Base-by-base conservation (phyloP, 2,329 filamentous ascomycete genomes). In the Cytospora piceicola region DNA sequence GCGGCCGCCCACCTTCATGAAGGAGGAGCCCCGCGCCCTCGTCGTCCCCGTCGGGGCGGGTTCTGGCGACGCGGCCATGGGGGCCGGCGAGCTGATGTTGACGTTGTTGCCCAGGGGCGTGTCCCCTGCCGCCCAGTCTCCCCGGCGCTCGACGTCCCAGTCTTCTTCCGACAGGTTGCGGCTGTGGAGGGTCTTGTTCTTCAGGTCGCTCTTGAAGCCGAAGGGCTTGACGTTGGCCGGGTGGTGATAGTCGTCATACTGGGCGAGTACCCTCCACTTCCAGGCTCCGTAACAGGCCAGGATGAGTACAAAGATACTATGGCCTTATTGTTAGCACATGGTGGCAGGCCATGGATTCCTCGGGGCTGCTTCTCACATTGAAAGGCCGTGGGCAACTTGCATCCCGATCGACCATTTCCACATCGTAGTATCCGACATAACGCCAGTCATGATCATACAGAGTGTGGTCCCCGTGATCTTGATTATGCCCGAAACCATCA, bases 401-500 rank as follows among this genome's bases (percentile, higher is more conserved):
- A 81, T 83, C 8, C 82, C 72, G 6, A 80, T 70, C 0, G 83
- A 82, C 74, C 84, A 86, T 36, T 80, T 73, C 24, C 75, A 78
- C 57, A 85, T 81, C 24, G 75, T 74, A 29, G 76, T 74, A 61
- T 79, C 73, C 5, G 80, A 73, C n/a, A 85, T 78, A 42, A 84
- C 78, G 30, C 85, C 74, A 65, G 87, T 83, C 30, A 87, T 76
- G 1, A 76, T 81, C 29, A 87, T 74, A 30, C 83, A 81, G 42
- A 78, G 79, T 8, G 76, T 69, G 0, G 82, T 78, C 24, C 83
- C 79, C 0, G 79, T 77, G 53, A 83, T 68, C 69, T 85, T 86
- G 70, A 86, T 69, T 64, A 82, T 73, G 66, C 85, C 81, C 22
- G 80, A 81, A 68, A 82, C 81, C 4, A 87, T 74, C 77, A 87